phyloP scores from a whole-genome alignment of 2,329 filamentous ascomycete species.

The Claviceps sorghi region DNA sequence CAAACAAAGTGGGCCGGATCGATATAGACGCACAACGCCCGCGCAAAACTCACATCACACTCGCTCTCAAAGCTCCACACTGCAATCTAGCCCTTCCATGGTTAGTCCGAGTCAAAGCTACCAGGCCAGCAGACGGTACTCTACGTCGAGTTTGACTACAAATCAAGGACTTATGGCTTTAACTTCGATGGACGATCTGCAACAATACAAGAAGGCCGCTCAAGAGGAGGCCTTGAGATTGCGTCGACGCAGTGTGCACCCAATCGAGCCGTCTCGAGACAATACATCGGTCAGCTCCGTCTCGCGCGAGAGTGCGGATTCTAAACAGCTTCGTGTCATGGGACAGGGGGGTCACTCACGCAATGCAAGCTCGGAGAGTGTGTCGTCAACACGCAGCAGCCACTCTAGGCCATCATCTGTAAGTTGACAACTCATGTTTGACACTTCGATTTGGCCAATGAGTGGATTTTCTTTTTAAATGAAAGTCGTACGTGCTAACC shows the following conservation, averaged over 20 bases:
- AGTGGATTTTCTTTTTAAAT: slow-evolving; percentile 17
- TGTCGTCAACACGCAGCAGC: slow-evolving; percentile 41
- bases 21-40: slow-evolving; percentile 59
- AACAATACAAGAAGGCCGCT: slow-evolving; percentile 40
- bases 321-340: slow-evolving; percentile 25
- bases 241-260: slow-evolving; percentile 70
- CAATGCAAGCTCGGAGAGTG: slow-evolving; percentile 51
- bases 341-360: slow-evolving; percentile 21
- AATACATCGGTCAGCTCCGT: slow-evolving; percentile 7
- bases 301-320: slow-evolving; percentile 10
- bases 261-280: slow-evolving; percentile 27
- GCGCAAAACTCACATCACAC: slow-evolving; percentile 17
- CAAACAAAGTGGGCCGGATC: slow-evolving; percentile 48
- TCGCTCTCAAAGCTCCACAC: slow-evolving; percentile 22
- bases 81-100: slow-evolving; percentile 18
- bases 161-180: slow-evolving; percentile 29
- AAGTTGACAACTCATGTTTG: slow-evolving; percentile 25
- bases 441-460: slow-evolving; percentile 23
- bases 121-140: slow-evolving; percentile 14
- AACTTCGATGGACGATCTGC: slow-evolving; percentile 51
- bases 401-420: slow-evolving; percentile 51
- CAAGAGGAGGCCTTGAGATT: slow-evolving; percentile 61
- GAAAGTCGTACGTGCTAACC: slow-evolving; percentile 31
- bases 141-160: slow-evolving; percentile 32
- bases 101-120: slow-evolving; percentile 11